Evolutionary conservation across 2,329 filamentous ascomycete species (phyloP), one percentile per base, ranked within the genome.

Genomic region (Trichoderma sp.): DNA sequence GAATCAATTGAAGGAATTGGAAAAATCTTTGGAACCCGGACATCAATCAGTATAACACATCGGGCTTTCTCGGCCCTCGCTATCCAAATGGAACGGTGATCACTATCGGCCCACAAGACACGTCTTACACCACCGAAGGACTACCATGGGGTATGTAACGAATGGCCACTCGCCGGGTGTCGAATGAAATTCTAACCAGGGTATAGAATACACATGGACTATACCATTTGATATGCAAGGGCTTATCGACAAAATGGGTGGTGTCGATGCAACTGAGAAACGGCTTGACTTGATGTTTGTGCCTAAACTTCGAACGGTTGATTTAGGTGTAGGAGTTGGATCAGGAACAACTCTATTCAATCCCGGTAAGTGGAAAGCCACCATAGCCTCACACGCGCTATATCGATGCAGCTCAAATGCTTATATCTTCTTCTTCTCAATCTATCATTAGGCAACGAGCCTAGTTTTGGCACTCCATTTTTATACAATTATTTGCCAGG

Each of bases 211-310:
- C 79, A 86, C 83, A 34, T 88, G 88, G 80, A 86, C 85, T 6
- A 84, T 87, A 4, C 85, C 88, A 1, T 88, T 90, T 75, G 89
- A 91, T 76, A 85, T 90, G 80, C 78, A 82, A 47, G 82, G 83
- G 2, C 76, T 89, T 71, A 86, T 90, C 65, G 73, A 82, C 1
- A 77, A 84, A 15, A 84, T 86, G 78, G 88, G 89, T 4, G 89
- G 89, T 0, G 74, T 81, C 0, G 76, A 79, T 0, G 82, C 79
- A 0, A 88, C 89, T 62, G 85, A 88, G n/a, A 77, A 81, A 8
- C 82, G 88, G 80, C 24, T 83, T 78, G 67, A 89, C 36, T 75
- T 77, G 6, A 79, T 77, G 73, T 78, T 78, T 61, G 72, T 75
- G 78, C 80, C 70, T 73, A 77, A 81, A 73, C 74, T 26, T 85